Evolutionary conservation across 371 early-diverging fungal species (phyloP).

Genomic region (Rhizopus microsporus): DNA sequence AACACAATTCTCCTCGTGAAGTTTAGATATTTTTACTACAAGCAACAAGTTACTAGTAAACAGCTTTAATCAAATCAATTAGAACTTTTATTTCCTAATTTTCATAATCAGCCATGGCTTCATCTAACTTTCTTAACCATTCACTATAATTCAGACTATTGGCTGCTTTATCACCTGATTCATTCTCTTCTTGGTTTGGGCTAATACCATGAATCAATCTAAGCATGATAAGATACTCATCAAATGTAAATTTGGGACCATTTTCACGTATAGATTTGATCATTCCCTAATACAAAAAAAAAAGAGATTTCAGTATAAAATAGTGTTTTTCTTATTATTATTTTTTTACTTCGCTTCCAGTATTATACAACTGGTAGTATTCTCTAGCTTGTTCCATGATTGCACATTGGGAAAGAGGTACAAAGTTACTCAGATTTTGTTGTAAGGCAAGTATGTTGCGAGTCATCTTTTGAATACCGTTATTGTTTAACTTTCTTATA

Average conservation of each 20-base stretch:
- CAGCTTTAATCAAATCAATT: too few species aligned
- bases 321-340: neutral
- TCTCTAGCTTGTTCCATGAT: constrained; percentile 67
- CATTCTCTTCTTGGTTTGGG: constrained; percentile 26
- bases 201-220: constrained; percentile 46
- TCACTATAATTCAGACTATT: constrained; percentile 38
- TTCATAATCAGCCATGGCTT: constrained; percentile 49
- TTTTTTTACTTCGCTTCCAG: constrained; percentile 55
- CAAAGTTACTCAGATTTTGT: constrained; percentile 85
- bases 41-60: neutral
- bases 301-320: neutral
- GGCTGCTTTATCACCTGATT: constrained; percentile 1
- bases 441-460: constrained; percentile 84
- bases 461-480: constrained; percentile 79
- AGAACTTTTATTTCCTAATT: constrained; percentile 11
- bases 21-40: too few species aligned
- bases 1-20: too few species aligned
- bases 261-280: constrained; percentile 44
- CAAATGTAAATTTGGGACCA: constrained; percentile 49
- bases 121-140: constrained; percentile 49
- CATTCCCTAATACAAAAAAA: constrained; percentile 23
- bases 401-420: constrained; percentile 63
- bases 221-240: constrained; percentile 50
- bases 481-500: constrained; percentile 70
- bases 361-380: constrained; percentile 74